Evolutionary conservation across 371 early-diverging fungal species (phyloP).

Genomic region (Mortierella sp.): DNA sequence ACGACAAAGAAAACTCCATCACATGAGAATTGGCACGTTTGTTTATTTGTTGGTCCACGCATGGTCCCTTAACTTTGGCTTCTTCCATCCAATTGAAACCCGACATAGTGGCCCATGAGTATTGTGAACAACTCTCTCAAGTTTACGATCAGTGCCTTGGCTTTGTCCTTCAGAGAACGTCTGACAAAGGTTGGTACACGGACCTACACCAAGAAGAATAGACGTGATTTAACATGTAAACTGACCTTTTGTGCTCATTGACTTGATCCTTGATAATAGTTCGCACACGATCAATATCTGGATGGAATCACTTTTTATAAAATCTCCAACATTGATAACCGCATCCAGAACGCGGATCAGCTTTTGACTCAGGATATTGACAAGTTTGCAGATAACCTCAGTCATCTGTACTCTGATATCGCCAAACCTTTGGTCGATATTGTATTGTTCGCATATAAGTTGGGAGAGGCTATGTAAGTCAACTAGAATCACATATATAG

Average conservation of each 20-base stretch:
- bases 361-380: slow-evolving; percentile 90
- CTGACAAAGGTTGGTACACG: slow-evolving; percentile 68
- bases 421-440: slow-evolving; percentile 89
- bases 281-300: slow-evolving; percentile 86
- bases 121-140: slow-evolving; percentile 83
- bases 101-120: slow-evolving; percentile 78
- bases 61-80: not conserved
- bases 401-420: slow-evolving; percentile 84
- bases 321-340: slow-evolving; percentile 81
- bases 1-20: slow-evolving; percentile 4
- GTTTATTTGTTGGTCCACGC: not conserved
- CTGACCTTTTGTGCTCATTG: slow-evolving; percentile 5
- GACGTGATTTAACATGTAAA: not conserved
- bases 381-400: slow-evolving; percentile 83
- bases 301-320: slow-evolving; percentile 88
- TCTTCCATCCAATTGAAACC: not conserved
- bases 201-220: not conserved
- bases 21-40: not conserved
- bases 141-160: slow-evolving; percentile 75
- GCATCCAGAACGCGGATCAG: slow-evolving; percentile 89
- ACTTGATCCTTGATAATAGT: slow-evolving; percentile 57
- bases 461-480: slow-evolving; percentile 84
- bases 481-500: not conserved
- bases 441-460: slow-evolving; percentile 85
- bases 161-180: slow-evolving; percentile 83